Evolutionary conservation across 306 rosid species (phyloP), one percentile per base, ranked within the genome.

Genomic region (Styphnolobium japonicum): DNA sequence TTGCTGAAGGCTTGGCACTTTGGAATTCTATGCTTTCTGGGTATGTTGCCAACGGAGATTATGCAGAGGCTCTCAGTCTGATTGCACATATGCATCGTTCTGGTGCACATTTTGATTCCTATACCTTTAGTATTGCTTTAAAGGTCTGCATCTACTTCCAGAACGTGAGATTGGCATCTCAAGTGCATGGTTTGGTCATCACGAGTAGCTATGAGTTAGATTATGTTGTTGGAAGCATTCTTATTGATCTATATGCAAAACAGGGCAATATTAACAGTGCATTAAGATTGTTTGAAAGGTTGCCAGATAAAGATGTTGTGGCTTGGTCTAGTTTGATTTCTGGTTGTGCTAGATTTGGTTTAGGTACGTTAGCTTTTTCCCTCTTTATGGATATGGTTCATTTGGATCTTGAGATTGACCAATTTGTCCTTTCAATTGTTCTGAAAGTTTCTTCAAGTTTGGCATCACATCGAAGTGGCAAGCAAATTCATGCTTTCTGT

Each of bases 21-120:
- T 86, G 97, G 91, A 94, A 94, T 81, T 88, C 95, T 10, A 92
- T 92, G 93, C 87, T 94, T 80, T 89, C 97, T 43, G 97, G 97
- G 64, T 89, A 86, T 76, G 86, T 91, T 77, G 49, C 74, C 62
- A 91, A 83, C 34, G 81, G 78, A 62, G 79, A 80, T 64, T 83
- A 81, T 51, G 11, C n/a, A 5, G 77, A 78, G 73, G 98, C 97
- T 80, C 77, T 88, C 60, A 14, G 77, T 61, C 23, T 92, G 81
- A 85, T 89, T 81, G 55, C 86, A 23, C 57, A 58, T 29, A 82
- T 89, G 63, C 88, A 92, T 87, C 78, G 16, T 18, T 84, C 86
- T 42, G 91, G 91, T 31, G 76, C 73, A 23, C 48, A 21, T 19
- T 75, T 94, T 88, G 93, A 94, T 83, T 78, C 89, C 52, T 88